A percentile compares a stretch with the other conserved stretches of the same genome.
These are phyloP conservation scores for Lodderomyces jiufengensis DNA, from an alignment of 1,139 yeast species.

Conservation along the genomic window DNA sequence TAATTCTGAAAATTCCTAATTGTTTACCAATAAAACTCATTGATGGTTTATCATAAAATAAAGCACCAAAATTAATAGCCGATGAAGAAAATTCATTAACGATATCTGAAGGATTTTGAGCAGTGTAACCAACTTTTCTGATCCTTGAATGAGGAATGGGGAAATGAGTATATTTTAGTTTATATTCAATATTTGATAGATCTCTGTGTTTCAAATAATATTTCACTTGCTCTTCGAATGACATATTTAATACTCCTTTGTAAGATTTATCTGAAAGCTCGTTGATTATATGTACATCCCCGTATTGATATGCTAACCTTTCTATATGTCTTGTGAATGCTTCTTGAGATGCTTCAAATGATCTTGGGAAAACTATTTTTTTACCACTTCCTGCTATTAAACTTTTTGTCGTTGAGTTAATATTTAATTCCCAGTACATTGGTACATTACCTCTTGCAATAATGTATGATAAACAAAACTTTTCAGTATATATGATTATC, in stretches of 20 bases:
- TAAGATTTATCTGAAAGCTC: slow-evolving; percentile 37
- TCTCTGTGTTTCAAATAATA: slow-evolving; percentile 19
- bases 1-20: slow-evolving; percentile 62
- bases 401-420: slow-evolving; percentile 34
- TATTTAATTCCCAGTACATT: slow-evolving; percentile 56
- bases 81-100: slow-evolving; percentile 40
- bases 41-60: slow-evolving; percentile 50
- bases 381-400: slow-evolving; percentile 41
- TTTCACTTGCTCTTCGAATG: slow-evolving; percentile 30
- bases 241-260: slow-evolving; percentile 32
- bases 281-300: slow-evolving; percentile 60
- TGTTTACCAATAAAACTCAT: slow-evolving; percentile 59
- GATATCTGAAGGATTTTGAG: slow-evolving; percentile 37
- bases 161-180: slow-evolving; percentile 27
- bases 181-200: slow-evolving; percentile 14
- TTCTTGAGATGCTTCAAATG: slow-evolving; percentile 61
- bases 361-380: slow-evolving; percentile 52
- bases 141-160: slow-evolving; percentile 34
- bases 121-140: slow-evolving; percentile 36
- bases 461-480: slow-evolving; percentile 53
- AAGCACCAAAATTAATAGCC: slow-evolving; percentile 61
- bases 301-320: slow-evolving; percentile 51
- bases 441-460: slow-evolving; percentile 70
- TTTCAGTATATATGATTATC: slow-evolving; percentile 51
- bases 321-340: slow-evolving; percentile 67